Evolutionary conservation across 2,329 filamentous ascomycete genomes (phyloP).

Genomic region (Aureobasidium sp.): DNA sequence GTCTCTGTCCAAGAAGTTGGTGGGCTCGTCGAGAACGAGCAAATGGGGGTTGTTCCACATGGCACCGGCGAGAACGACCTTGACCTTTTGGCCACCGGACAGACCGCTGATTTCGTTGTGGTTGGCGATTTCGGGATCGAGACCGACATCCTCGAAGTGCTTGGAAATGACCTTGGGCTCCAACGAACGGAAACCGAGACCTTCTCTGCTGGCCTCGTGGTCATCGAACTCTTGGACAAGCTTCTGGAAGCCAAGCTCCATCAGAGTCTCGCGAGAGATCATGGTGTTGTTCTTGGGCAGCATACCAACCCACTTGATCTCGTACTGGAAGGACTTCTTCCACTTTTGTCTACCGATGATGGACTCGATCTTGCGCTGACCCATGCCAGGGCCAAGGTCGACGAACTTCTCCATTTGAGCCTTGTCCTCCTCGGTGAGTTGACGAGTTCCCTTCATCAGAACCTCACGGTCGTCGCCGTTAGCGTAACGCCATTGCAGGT

Average conservation of each 20-base stretch:
- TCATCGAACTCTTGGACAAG: slow-evolving; percentile 97
- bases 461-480: slow-evolving; percentile 97
- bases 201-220: slow-evolving; percentile 96
- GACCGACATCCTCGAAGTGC: slow-evolving; percentile 93
- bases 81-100: slow-evolving; percentile 96
- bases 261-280: slow-evolving; percentile 84
- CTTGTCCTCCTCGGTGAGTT: slow-evolving; percentile 75
- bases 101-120: slow-evolving; percentile 97
- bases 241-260: slow-evolving; percentile 81
- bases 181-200: slow-evolving; percentile 88
- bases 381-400: slow-evolving; percentile 74
- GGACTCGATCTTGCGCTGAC: slow-evolving; percentile 67
- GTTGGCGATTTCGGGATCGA: slow-evolving; percentile 96
- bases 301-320: slow-evolving; percentile 86
- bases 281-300: slow-evolving; percentile 89
- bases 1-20: slow-evolving; percentile 98
- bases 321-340: slow-evolving; percentile 99
- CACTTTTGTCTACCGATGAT: slow-evolving; percentile 95
- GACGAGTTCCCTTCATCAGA: slow-evolving; percentile 92
- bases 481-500: slow-evolving; percentile 96
- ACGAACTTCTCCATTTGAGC: slow-evolving; percentile 86
- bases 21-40: slow-evolving; percentile 94
- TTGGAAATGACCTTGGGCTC: slow-evolving; percentile 91
- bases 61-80: slow-evolving; percentile 85
- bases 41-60: slow-evolving; percentile 82